Base-by-base conservation (phyloP, 257 asterid species). In the Ocimum tenuiflorum region DNA sequence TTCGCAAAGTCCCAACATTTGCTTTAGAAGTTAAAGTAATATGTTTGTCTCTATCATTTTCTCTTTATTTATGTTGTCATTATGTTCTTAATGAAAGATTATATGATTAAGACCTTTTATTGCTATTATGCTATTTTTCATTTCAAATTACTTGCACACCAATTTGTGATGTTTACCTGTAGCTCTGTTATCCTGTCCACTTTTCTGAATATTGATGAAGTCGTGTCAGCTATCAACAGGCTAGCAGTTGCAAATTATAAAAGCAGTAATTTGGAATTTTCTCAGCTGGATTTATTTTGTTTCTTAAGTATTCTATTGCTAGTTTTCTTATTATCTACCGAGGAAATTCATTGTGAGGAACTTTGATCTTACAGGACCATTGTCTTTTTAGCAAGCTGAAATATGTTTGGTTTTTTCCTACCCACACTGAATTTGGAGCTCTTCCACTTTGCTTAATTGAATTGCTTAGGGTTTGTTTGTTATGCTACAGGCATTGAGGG, bases 1-100 rank as follows among this genome's bases (percentile, higher is more conserved):
- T 94, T 64, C 87, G 95, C 75, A 94, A 85, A 84, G 95, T 94
- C 76, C 99, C 99, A 42, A 94, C 94, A 14, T 81, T 94, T 67
- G 71, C 76, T 62, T 67, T 94, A 81, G 99, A 88, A 82, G 90
- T 94, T 60, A 85, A 88, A 85, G 99, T 94, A 80, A 75, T 53
- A 23, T 47, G 46, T 72, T 51, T 52, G 42, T 60, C n/a, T 43
- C n/a, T 52, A 45, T 22, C 67, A 67, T 69, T 33, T 74, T 63
- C 38, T 58, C 41, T 67, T 45, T 46, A 68, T 56, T 53, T 72
- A 62, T 22, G 58, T 59, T 11, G 18, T 27, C 52, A 31, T 27
- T 45, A 63, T 60, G 33, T 64, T 51, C 47, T 49, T 45, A 15
- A 20, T 29, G 8, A 45, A 63, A 38, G 67, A 43, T 42, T 60